These are phyloP conservation scores for Aspergillus ruber DNA, from an alignment of 2,329 filamentous ascomycete genomes.

Conservation along the genomic window DNA sequence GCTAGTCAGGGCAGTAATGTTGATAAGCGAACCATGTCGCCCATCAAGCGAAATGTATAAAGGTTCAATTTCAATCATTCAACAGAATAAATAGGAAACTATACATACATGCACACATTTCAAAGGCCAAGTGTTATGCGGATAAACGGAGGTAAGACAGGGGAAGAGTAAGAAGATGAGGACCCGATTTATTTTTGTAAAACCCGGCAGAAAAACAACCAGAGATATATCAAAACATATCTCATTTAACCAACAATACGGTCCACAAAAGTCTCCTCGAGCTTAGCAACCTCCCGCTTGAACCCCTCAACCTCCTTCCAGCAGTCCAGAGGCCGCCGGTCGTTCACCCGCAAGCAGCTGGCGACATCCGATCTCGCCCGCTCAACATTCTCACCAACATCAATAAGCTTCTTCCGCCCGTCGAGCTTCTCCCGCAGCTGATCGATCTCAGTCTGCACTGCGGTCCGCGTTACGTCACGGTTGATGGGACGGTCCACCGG, in stretches of 20 bases:
- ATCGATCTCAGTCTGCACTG: constrained; percentile 53
- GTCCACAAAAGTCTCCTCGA: constrained; percentile 85
- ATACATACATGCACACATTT: background rate
- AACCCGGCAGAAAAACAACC: background rate
- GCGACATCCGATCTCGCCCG: constrained; percentile 70
- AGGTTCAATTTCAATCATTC: background rate
- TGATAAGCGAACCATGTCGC: background rate
- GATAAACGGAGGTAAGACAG: background rate
- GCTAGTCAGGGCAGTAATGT: background rate
- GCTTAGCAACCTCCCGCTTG: constrained; percentile 76
- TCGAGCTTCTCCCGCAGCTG: constrained; percentile 54
- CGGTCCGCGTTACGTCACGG: constrained; percentile 45
- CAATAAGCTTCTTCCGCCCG: constrained; percentile 52
- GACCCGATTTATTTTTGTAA: background rate
- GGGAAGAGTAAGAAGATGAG: background rate
- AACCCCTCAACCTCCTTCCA: constrained; percentile 89
- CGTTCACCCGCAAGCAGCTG: constrained; percentile 73
- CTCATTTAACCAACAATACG: constrained; percentile 51
- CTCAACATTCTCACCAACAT: constrained; percentile 65
- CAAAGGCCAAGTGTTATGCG: background rate
- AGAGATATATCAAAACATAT: background rate
- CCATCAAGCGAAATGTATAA: background rate
- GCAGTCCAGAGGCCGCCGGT: constrained; percentile 84
- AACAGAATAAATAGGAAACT: background rate
- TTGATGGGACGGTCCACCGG: constrained; percentile 22